These are phyloP conservation scores for Skeletonema tropicum DNA, from an alignment of 108 stramenopile genomes.

Conservation along the genomic window DNA sequence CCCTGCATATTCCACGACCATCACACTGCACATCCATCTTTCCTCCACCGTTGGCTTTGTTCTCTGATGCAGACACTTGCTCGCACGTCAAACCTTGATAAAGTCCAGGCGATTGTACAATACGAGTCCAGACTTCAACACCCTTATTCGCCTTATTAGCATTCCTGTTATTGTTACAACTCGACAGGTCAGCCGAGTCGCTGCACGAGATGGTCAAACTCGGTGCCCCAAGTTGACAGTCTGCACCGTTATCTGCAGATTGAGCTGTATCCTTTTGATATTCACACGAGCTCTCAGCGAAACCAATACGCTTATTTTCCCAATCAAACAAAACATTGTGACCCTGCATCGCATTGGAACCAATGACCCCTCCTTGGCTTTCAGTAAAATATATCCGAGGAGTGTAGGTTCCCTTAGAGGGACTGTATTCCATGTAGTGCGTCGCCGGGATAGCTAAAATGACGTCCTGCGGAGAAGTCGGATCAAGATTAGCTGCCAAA, in stretches of 20 bases:
- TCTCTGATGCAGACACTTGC: conserved; percentile 31
- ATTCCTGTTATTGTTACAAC: conserved; percentile 12
- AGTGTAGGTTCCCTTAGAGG: conserved; percentile 56
- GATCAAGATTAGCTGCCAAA: conserved; percentile 28
- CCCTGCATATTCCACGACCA: conserved; percentile 63
- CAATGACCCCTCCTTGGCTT: conserved; percentile 87
- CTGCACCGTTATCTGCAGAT: conserved; percentile 21
- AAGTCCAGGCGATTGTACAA: conserved; percentile 59
- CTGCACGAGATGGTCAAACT: conserved; percentile 39
- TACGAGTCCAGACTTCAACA: conserved; percentile 66
- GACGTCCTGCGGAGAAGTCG: conserved; percentile 70
- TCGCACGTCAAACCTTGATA: conserved; percentile 54
- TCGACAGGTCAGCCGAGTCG: conserved; percentile 40
- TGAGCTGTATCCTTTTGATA: conserved; percentile 22
- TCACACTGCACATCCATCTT: conserved; percentile 52
- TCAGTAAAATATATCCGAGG: conserved; percentile 91
- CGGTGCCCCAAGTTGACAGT: conserved; percentile 39
- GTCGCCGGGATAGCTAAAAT: conserved; percentile 35
- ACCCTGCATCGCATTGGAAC: conserved; percentile 92
- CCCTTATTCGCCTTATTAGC: conserved; percentile 62
- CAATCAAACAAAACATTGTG: conserved; percentile 92
- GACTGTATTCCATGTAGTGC: conserved; percentile 38
- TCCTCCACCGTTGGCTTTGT: conserved; percentile 24
- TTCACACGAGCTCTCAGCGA: conserved; percentile 67
- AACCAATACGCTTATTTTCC: conserved; percentile 75